Base-by-base conservation (phyloP, 805 yeast species). In the Clavispora phyllophila region DNA sequence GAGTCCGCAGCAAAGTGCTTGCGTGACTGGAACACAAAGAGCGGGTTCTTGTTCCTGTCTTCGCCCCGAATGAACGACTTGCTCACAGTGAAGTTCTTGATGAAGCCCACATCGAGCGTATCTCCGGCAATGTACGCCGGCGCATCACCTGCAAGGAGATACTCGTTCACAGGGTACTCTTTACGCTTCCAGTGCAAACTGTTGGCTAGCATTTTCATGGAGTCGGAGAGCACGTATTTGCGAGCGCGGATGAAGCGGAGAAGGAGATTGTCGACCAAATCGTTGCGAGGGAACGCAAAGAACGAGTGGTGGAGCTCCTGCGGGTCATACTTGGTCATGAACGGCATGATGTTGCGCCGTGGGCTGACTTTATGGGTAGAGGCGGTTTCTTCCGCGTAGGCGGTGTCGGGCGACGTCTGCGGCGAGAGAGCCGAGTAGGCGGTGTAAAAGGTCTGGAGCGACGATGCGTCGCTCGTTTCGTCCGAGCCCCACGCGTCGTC, bases 231-330 rank as follows among this genome's bases (percentile, higher is more conserved):
- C 50, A 84, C 79, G 82, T 88, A 88, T 65, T 88, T 88, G 65
- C 96, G 81, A 29, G 96, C 96, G 53, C 96, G 75, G 20, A 87
- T 64, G 55, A 84, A 90, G 55, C 95, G 76, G 56, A 90, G 70
- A 24, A 87, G 39, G 51, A 82, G 63, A 54, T 85, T 83, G 62
- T 93, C 99, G 3, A 95, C 85, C 37, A 82, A 73, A 60, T 91
- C 98, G 33, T 80, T 75, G 64, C 91, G 81, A 39, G 80, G 28
- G 56, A 72, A 81, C 71, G 34, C 66, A 58, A 83, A 84, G 78
- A 57, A 81, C 71, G 48, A 75, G 72, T 8, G 23, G 47, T 78
- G 76, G 8, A 81, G 56, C 17, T 70, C 72, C 18, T 70, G 71
- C 0, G 83, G 76, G 19, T 79, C 71, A 45, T 81, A 61, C 36